phyloP scores from a whole-genome alignment of 2,329 filamentous ascomycete genomes.

The Mycosphaerella sp. region DNA sequence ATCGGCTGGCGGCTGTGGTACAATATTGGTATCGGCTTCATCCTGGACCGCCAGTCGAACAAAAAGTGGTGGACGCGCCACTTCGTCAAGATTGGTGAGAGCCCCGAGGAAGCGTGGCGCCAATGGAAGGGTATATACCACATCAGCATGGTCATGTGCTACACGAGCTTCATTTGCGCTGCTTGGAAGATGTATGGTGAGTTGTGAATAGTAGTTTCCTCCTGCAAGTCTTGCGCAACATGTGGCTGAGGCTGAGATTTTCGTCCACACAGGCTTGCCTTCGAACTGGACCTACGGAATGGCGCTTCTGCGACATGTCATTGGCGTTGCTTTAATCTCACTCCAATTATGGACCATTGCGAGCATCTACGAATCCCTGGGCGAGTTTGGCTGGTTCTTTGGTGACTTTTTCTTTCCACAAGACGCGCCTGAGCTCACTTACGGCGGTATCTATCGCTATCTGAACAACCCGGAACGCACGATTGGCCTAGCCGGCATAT shows the following conservation, averaged over 20 bases:
- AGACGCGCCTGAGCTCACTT: constrained; percentile 78
- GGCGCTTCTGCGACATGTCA: constrained; percentile 75
- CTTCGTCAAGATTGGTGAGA: constrained; percentile 95
- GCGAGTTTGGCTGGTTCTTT: constrained; percentile 98
- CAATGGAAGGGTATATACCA: constrained; percentile 98
- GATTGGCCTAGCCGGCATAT: constrained; percentile 87
- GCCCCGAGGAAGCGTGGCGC: constrained; percentile 82
- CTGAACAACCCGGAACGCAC: constrained; percentile 96
- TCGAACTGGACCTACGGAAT: constrained; percentile 82
- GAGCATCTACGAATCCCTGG: constrained; percentile 91
- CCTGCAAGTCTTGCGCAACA: background rate
- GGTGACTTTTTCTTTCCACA: constrained; percentile 99
- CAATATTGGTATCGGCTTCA: constrained; percentile 75
- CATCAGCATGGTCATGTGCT: constrained; percentile 83
- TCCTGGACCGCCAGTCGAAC: constrained; percentile 79
- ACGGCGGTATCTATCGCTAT: constrained; percentile 96
- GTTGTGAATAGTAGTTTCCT: constrained; percentile 4
- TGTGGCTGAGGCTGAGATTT: constrained; percentile 14
- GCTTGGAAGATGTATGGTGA: constrained; percentile 88
- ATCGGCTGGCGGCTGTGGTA: constrained; percentile 86
- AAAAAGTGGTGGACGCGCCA: constrained; percentile 94
- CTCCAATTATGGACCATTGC: constrained; percentile 88
- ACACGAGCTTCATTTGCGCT: constrained; percentile 79
- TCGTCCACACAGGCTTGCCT: constrained; percentile 50
- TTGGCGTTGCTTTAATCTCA: constrained; percentile 72